Conservation (phyloP, 1,284 basidiomycete genomes). For the Irpex sp. region DNA sequence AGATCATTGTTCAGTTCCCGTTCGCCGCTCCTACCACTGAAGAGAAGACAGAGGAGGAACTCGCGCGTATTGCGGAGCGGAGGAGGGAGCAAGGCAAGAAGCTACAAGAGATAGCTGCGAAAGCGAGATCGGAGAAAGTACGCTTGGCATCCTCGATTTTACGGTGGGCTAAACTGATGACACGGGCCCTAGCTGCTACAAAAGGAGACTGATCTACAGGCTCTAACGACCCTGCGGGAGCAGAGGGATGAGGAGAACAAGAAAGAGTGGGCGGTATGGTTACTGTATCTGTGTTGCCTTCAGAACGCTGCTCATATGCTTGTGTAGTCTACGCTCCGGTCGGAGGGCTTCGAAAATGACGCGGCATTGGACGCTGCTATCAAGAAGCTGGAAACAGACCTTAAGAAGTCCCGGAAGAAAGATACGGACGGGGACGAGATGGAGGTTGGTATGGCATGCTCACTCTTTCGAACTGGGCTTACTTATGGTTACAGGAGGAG, state of each 20-base stretch:
- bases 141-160: constrained; percentile 2
- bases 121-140: constrained; percentile 84
- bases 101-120: constrained; percentile 91
- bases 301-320: constrained; percentile 17
- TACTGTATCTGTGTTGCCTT: constrained; percentile 4
- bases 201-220: constrained; percentile 82
- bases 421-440: constrained; percentile 58
- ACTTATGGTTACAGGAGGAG: constrained; percentile 54
- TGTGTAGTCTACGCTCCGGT: constrained; percentile 53
- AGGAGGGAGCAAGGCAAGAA: constrained; percentile 83
- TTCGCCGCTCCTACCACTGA: constrained; percentile 65
- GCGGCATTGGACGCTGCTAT: constrained; percentile 30
- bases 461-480: not conserved
- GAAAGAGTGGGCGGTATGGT: constrained; percentile 68
- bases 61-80: constrained; percentile 74
- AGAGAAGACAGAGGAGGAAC: constrained; percentile 92
- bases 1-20: constrained; percentile 84
- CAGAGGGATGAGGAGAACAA: constrained; percentile 65
- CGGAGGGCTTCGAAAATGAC: constrained; percentile 73
- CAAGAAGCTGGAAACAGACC: constrained; percentile 35
- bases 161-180: not conserved
- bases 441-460: constrained; percentile 17
- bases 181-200: constrained; percentile 52
- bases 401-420: constrained; percentile 46
- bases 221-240: constrained; percentile 67